Conservation (phyloP, 345 rosid genomes). For the Syzygium jambos region DNA sequence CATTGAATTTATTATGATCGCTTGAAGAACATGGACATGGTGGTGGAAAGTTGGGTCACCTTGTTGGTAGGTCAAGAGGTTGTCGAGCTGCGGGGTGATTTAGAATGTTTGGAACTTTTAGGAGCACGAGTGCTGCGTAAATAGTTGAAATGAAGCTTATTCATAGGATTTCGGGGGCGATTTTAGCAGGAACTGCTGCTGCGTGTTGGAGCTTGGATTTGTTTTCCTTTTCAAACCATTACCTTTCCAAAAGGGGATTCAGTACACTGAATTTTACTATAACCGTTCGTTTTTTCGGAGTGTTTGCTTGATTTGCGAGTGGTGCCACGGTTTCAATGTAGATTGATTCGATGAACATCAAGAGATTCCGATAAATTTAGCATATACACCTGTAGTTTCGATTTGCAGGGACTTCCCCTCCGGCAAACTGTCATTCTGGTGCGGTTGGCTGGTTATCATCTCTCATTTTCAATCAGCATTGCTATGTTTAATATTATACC, state of each 20-base stretch:
- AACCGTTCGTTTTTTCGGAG: background rate
- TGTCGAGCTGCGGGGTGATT: background rate
- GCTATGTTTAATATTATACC: background rate
- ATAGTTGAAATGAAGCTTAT: background rate
- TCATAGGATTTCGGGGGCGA: background rate
- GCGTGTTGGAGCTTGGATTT: background rate
- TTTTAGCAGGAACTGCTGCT: background rate
- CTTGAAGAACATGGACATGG: background rate
- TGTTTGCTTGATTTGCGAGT: background rate
- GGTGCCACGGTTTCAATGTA: background rate
- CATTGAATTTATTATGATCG: background rate
- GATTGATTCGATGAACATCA: background rate
- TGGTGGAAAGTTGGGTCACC: background rate
- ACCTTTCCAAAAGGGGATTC: background rate
- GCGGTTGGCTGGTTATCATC: background rate
- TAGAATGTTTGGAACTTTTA: background rate
- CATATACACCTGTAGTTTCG: background rate
- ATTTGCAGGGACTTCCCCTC: background rate
- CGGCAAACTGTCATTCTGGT: background rate
- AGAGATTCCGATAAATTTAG: background rate
- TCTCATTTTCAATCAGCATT: background rate
- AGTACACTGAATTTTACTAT: background rate
- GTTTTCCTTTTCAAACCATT: background rate
- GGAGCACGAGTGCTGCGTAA: background rate
- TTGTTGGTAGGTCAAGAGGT: background rate